phyloP scores from a whole-genome alignment of 2,329 filamentous ascomycete genomes.

The Penicillium sp. region DNA sequence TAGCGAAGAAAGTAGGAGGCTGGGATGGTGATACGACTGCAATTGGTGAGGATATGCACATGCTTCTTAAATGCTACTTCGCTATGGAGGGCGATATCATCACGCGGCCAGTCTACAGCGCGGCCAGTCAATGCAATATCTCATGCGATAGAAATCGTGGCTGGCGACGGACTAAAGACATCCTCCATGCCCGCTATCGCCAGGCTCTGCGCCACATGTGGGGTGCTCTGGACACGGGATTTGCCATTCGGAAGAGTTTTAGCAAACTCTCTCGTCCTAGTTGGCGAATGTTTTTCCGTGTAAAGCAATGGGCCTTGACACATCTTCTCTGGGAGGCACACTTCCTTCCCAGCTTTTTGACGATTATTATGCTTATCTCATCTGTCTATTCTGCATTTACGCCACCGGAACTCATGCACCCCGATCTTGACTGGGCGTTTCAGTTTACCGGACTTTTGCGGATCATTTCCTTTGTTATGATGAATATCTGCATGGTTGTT shows the following conservation, averaged over 20 bases:
- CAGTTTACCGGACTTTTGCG: constrained; percentile 61
- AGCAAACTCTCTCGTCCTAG: too few relatives aligned
- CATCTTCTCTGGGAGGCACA: constrained; percentile 72
- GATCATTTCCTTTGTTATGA: constrained; percentile 61
- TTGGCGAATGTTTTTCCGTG: too few relatives aligned
- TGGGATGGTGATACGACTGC: constrained; percentile 72
- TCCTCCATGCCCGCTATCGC: constrained; percentile 67
- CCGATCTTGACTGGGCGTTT: constrained; percentile 61
- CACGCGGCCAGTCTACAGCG: constrained; percentile 62
- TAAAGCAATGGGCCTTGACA: constrained; percentile 42
- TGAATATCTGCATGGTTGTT: constrained; percentile 64
- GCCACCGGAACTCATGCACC: too few relatives aligned
- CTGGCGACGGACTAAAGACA: constrained; percentile 47
- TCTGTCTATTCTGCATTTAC: constrained; percentile 57
- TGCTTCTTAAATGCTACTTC: constrained; percentile 78
- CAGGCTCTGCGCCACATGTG: constrained; percentile 76
- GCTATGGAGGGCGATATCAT: constrained; percentile 70
- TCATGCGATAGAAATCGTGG: constrained; percentile 60
- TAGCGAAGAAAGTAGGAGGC: constrained; percentile 70
- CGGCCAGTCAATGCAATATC: constrained; percentile 73
- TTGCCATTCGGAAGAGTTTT: constrained; percentile 58
- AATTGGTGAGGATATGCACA: constrained; percentile 75
- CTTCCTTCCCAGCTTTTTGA: constrained; percentile 55
- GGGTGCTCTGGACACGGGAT: constrained; percentile 70
- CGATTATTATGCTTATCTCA: constrained; percentile 46